A percentile compares a stretch with the other conserved stretches of the same genome.
These are phyloP conservation scores for Sporothrix inflata DNA, from an alignment of 2,329 filamentous ascomycete species.

Conservation along the genomic window DNA sequence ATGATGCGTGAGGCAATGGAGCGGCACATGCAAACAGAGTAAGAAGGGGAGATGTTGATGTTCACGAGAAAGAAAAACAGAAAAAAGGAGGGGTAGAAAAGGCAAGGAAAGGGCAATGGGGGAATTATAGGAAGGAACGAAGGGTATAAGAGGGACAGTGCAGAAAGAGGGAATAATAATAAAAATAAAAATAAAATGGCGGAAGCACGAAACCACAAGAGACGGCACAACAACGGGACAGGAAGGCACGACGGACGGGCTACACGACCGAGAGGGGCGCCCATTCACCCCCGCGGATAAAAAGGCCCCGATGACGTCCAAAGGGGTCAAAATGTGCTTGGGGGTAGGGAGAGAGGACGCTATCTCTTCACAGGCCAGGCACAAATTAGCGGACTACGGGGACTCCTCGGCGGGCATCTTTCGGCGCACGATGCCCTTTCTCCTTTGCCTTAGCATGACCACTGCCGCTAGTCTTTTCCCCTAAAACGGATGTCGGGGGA, in stretches of 20 bases:
- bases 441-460: not conserved
- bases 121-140: not conserved
- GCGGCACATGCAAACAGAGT: conserved; percentile 4
- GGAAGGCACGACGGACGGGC: conserved; percentile 2
- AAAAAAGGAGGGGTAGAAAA: not conserved
- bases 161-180: not conserved
- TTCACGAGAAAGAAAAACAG: not conserved
- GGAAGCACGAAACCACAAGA: not conserved
- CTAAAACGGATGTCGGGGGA: conserved; percentile 8
- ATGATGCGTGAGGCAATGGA: not conserved
- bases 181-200: not conserved
- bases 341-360: not conserved
- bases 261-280: not conserved
- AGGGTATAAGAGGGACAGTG: not conserved
- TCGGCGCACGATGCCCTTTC: not conserved
- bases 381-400: not conserved
- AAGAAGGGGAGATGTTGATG: not conserved
- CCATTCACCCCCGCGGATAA: conserved; percentile 20
- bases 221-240: not conserved
- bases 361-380: not conserved
- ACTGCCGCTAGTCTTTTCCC: not conserved
- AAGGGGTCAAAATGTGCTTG: conserved; percentile 23
- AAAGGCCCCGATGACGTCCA: conserved; percentile 27
- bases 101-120: not conserved
- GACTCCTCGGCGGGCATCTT: not conserved